Evolutionary conservation across 805 yeast species (phyloP), one percentile per base, ranked within the genome.

Genomic region (Candida alai): DNA sequence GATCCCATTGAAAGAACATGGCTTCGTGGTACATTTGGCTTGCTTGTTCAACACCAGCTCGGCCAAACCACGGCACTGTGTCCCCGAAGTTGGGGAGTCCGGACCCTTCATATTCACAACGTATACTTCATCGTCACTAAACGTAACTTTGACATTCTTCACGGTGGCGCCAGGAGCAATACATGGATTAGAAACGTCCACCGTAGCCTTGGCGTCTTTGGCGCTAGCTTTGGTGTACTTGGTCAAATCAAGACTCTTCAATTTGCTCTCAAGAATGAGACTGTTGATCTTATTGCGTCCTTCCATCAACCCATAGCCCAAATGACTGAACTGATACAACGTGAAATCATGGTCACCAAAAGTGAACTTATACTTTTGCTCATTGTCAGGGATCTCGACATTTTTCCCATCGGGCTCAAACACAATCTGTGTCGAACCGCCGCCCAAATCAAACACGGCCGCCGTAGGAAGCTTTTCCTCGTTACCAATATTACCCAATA

Each of bases 361-460:
- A 15, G 70, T 59, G 47, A 88, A 71, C 42, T 75, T 74, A 56
- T 80, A 88, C 60, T 85, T 84, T 65, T 87, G 95, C 53, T 89
- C 97, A 39, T 97, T 95, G 9, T 80, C 88, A 83, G 90, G 75
- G 44, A 67, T 55, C 49, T 80, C 82, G 45, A 78, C 82, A 28
- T 75, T 67, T n/a, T n/a, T n/a, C 34, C 67, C 60, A 54, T 79
- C 78, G 15, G 99, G 99, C 68, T 93, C 97, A 59, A 93, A 93
- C 5, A 93, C 99, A 64, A 93, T 88, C 65, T 94, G 98, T 10
- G 99, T 93, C 5, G 97, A 87, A 4, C 97, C 97, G 52, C 98
- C 98, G 49, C 98, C 99, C 40, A 93, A 74, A 60, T 93, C 99
- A 53, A 93, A 93, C 8, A 93, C 95, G 15, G 97, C 98, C 32